These are phyloP conservation scores for Nannizzia gypsea DNA, from an alignment of 2,329 filamentous ascomycete species.

Conservation along the genomic window DNA sequence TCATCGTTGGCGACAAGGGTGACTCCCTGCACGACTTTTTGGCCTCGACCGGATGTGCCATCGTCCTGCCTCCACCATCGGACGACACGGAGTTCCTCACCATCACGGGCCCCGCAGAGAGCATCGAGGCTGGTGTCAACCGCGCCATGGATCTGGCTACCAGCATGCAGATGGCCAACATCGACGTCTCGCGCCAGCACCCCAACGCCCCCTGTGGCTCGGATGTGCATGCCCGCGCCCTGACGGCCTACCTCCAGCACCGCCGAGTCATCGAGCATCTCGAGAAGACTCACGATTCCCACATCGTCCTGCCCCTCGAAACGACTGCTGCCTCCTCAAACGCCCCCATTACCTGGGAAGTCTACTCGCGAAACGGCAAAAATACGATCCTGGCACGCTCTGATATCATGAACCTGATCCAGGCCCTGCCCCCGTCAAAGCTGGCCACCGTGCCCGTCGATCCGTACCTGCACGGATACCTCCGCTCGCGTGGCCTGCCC, in stretches of 20 bases:
- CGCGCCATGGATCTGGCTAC: constrained; percentile 80
- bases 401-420: constrained; percentile 39
- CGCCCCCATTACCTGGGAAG: constrained; percentile 62
- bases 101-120: constrained; percentile 66
- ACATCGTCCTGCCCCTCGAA: constrained; percentile 67
- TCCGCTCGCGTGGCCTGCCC: constrained; percentile 30
- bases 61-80: constrained; percentile 10
- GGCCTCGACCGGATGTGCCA: constrained; percentile 12
- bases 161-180: constrained; percentile 70
- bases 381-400: constrained; percentile 46
- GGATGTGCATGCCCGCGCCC: constrained; percentile 66
- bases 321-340: constrained; percentile 41
- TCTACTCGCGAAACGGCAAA: constrained; percentile 78
- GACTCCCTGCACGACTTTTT: constrained; percentile 77
- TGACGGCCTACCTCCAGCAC: constrained; percentile 78
- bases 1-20: constrained; percentile 79
- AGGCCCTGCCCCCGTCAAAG: constrained; percentile 37
- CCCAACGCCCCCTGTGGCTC: constrained; percentile 59
- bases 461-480: constrained; percentile 39
- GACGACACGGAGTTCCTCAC: constrained; percentile 58
- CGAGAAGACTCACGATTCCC: constrained; percentile 68
- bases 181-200: constrained; percentile 73
- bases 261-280: constrained; percentile 71
- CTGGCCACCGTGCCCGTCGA: constrained; percentile 36
- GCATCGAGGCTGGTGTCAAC: constrained; percentile 63